These are phyloP conservation scores for Cladosporium colombiae DNA, from an alignment of 2,329 filamentous ascomycete genomes.

Conservation along the genomic window DNA sequence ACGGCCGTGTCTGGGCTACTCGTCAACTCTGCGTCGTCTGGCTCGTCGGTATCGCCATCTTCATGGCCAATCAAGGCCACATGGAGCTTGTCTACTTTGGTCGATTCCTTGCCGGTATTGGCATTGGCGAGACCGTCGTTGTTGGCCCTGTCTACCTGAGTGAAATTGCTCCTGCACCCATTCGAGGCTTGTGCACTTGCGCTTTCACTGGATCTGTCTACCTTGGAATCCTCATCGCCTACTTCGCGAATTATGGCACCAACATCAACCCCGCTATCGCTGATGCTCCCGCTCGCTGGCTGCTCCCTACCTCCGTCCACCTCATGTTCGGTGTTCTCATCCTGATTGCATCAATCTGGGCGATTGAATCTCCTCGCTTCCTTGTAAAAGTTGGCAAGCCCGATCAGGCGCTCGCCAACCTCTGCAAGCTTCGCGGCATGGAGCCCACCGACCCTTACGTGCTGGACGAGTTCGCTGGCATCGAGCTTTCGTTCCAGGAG, in stretches of 20 bases:
- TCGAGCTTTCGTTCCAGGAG: conserved; percentile 63
- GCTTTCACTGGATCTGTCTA: conserved; percentile 71
- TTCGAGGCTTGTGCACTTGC: conserved; percentile 69
- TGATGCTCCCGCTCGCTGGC: conserved; percentile 42
- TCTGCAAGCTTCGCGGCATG: conserved; percentile 60
- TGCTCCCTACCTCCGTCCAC: conserved; percentile 71
- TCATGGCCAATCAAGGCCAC: conserved; percentile 40
- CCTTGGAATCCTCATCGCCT: conserved; percentile 70
- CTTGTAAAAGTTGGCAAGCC: conserved; percentile 65
- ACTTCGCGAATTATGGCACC: conserved; percentile 64
- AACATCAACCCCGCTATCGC: conserved; percentile 40
- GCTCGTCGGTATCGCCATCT: conserved; percentile 45
- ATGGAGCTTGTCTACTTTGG: conserved; percentile 60
- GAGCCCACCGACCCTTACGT: conserved; percentile 60
- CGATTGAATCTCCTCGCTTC: conserved; percentile 65
- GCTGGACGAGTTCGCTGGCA: conserved; percentile 58
- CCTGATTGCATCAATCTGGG: conserved; percentile 64
- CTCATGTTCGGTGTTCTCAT: conserved; percentile 75
- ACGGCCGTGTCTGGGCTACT: conserved; percentile 47
- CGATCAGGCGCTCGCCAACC: conserved; percentile 60
- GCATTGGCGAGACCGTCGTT: conserved; percentile 49
- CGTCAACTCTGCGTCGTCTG: conserved; percentile 45
- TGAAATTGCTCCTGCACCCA: conserved; percentile 60
- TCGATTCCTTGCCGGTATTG: conserved; percentile 58
- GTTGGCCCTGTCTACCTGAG: conserved; percentile 58